Evolutionary conservation across 2,329 filamentous ascomycete species (phyloP).

Genomic region (Paecilomyces formosus): DNA sequence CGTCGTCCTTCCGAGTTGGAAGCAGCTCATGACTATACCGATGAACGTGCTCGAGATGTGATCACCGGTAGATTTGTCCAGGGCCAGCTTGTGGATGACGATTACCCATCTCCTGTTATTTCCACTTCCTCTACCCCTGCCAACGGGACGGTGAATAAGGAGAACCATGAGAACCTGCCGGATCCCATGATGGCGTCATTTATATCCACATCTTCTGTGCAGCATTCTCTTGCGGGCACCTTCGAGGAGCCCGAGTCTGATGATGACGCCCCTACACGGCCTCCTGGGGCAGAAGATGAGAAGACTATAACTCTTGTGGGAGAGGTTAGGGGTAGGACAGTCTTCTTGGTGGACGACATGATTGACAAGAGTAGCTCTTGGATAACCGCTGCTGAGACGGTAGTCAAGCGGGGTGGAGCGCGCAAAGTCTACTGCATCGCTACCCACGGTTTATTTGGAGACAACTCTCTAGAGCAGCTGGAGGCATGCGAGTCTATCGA

Average conservation of each 20-base stretch:
- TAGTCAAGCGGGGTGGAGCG: constrained; percentile 83
- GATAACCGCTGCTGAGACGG: constrained; percentile 95
- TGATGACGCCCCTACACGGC: constrained; percentile 61
- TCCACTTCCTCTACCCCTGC: constrained; percentile 57
- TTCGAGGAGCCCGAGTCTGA: constrained; percentile 82
- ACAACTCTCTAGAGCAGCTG: constrained; percentile 81
- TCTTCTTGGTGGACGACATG: constrained; percentile 97
- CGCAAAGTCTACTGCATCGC: constrained; percentile 97
- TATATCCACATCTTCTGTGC: constrained; percentile 70
- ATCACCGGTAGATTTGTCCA: constrained; percentile 86
- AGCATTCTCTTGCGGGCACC: constrained; percentile 71
- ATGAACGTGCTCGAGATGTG: constrained; percentile 78
- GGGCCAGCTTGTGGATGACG: constrained; percentile 91
- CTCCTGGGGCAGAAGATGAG: constrained; percentile 66
- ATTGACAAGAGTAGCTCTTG: constrained; percentile 95
- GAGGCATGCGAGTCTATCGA: constrained; percentile 91
- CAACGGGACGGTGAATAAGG: constrained; percentile 41
- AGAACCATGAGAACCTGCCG: constrained; percentile 50
- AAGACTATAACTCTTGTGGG: constrained; percentile 97
- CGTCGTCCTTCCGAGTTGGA: constrained; percentile 38
- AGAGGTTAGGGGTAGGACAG: constrained; percentile 78
- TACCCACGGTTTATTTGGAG: constrained; percentile 90
- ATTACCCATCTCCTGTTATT: constrained; percentile 70
- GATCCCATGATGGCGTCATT: constrained; percentile 79
- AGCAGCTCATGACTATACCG: constrained; percentile 55